Evolutionary conservation across 495 filamentous ascomycete species (phyloP).

Genomic region (Sporormia fimetaria): DNA sequence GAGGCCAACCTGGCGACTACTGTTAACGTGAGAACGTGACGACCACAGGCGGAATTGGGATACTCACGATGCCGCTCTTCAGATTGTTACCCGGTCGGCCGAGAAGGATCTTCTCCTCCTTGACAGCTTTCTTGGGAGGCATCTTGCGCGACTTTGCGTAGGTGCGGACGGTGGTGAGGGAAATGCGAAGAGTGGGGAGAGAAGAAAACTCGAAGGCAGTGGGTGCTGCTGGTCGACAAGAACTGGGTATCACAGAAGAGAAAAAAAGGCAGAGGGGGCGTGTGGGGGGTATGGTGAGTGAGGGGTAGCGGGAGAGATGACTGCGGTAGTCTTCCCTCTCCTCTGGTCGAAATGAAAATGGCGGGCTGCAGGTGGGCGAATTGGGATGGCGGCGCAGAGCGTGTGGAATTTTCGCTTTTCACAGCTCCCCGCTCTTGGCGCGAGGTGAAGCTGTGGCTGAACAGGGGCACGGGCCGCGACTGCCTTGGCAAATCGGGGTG

Average conservation of each 20-base stretch:
- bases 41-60: slow-evolving; percentile 31
- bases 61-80: slow-evolving; percentile 98
- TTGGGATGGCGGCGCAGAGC: too few relatives aligned
- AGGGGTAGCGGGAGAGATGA: slow-evolving; percentile 20
- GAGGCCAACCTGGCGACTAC: slow-evolving; percentile 67
- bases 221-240: slow-evolving; percentile 46
- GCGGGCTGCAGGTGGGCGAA: too few relatives aligned
- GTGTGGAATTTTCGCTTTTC: too few relatives aligned
- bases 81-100: slow-evolving; percentile 95
- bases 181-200: slow-evolving; percentile 15
- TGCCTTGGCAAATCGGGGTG: too few relatives aligned
- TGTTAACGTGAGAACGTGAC: slow-evolving; percentile 26
- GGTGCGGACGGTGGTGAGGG: slow-evolving; percentile 21
- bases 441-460: not conserved
- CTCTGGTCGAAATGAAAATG: slow-evolving; percentile 4
- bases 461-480: too few relatives aligned
- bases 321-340: slow-evolving; percentile 18
- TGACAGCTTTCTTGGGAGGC: slow-evolving; percentile 62
- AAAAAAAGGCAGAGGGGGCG: slow-evolving; percentile 37
- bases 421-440: slow-evolving; percentile 1
- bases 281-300: slow-evolving; percentile 37
- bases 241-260: slow-evolving; percentile 44
- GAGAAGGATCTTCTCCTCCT: slow-evolving; percentile 70
- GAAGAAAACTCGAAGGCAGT: slow-evolving; percentile 38
- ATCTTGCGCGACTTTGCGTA: slow-evolving; percentile 45